A percentile compares a stretch with the other conserved stretches of the same genome.
Evolutionary conservation across 768 basidiomycete genomes (phyloP).

Genomic region (Brasilioporus rufonigricans): DNA sequence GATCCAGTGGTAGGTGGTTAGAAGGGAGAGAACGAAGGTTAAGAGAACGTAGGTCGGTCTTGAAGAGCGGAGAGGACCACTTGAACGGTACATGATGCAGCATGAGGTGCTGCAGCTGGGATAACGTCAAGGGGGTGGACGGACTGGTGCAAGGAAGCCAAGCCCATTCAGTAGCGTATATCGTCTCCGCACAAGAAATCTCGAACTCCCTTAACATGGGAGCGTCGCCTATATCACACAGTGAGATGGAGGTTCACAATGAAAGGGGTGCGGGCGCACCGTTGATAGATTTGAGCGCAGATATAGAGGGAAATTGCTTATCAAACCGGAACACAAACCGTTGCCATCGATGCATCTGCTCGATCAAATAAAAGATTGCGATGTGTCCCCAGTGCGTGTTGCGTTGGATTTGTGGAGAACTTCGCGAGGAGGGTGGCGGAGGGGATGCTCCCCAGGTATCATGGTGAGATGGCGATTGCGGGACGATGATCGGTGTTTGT

Average conservation of each 20-base stretch:
- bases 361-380: conserved; percentile 72
- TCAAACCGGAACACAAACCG: conserved; percentile 80
- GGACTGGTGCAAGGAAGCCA: conserved; percentile 63
- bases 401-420: conserved; percentile 35
- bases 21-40: conserved; percentile 66
- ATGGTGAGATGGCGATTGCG: conserved; percentile 40
- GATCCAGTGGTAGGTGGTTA: conserved; percentile 61
- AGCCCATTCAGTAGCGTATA: conserved; percentile 61
- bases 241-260: background rate
- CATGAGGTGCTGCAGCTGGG: conserved; percentile 55
- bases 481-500: conserved; percentile 45
- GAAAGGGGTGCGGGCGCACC: conserved; percentile 43
- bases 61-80: conserved; percentile 74
- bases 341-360: conserved; percentile 82
- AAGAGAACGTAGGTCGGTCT: conserved; percentile 52
- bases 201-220: conserved; percentile 76
- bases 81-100: conserved; percentile 74
- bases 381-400: conserved; percentile 80
- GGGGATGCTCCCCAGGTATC: conserved; percentile 40
- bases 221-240: conserved; percentile 52
- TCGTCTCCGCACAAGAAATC: conserved; percentile 67
- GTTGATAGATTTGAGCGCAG: conserved; percentile 68
- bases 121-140: conserved; percentile 35
- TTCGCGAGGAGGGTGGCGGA: conserved; percentile 26
- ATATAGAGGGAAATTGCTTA: conserved; percentile 70